phyloP scores from a whole-genome alignment of 75 land plant species.

The Ceratopteris richardii region DNA sequence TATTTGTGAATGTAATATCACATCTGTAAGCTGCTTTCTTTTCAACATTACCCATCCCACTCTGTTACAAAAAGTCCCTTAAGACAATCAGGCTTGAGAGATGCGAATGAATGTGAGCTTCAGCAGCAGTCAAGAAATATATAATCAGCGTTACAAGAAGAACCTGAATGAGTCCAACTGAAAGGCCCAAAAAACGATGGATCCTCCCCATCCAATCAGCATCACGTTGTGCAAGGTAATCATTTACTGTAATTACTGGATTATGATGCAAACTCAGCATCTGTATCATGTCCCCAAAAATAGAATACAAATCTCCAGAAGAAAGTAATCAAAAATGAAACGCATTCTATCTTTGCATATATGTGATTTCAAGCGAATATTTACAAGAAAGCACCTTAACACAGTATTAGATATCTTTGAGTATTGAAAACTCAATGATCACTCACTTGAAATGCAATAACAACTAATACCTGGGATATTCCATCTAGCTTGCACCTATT shows the following conservation, averaged over 20 bases:
- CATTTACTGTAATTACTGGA: slow-evolving; percentile 95
- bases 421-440: too few relatives aligned
- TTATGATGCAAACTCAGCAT: background rate
- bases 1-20: slow-evolving; percentile 95
- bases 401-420: too few relatives aligned
- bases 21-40: slow-evolving; percentile 71
- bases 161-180: slow-evolving; percentile 95
- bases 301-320: background rate
- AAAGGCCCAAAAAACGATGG: slow-evolving; percentile 93
- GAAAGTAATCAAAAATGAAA: background rate
- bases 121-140: too few relatives aligned
- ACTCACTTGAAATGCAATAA: too few relatives aligned
- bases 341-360: too few relatives aligned
- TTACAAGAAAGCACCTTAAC: too few relatives aligned
- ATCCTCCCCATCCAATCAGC: slow-evolving; percentile 99
- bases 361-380: too few relatives aligned
- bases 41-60: slow-evolving; percentile 47
- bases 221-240: slow-evolving; percentile 97
- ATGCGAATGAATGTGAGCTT: too few relatives aligned
- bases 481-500: too few relatives aligned
- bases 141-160: too few relatives aligned
- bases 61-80: slow-evolving; percentile 23
- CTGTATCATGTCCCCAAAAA: background rate
- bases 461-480: too few relatives aligned
- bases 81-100: background rate